Conservation (phyloP, 495 filamentous ascomycete genomes). For the Penicillium alfredii region DNA sequence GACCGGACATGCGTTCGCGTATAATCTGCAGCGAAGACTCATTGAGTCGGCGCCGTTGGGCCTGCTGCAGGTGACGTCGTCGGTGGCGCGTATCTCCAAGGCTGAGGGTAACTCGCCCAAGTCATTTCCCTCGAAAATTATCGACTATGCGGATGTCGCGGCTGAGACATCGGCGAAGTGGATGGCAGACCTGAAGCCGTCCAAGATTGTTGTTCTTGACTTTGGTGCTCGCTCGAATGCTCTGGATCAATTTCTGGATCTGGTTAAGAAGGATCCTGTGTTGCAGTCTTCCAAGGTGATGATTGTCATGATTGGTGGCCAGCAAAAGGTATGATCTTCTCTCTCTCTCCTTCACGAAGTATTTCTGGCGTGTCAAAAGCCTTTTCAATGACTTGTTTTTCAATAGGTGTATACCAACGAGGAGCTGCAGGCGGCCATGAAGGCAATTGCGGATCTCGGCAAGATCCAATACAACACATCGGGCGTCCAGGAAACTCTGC, state of each 20-base stretch:
- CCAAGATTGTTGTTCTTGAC: constrained; percentile 46
- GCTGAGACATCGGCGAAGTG: constrained; percentile 10
- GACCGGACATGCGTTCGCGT: constrained; percentile 40
- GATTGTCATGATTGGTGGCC: constrained; percentile 37
- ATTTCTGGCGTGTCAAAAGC: too few species aligned
- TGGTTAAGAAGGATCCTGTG: constrained; percentile 13
- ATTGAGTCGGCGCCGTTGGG: constrained; percentile 14
- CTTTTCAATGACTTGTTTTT: too few species aligned
- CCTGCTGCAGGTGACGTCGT: constrained; percentile 25
- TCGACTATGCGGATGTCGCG: constrained; percentile 19
- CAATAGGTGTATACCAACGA: constrained; percentile 20
- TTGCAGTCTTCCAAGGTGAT: constrained; percentile 17
- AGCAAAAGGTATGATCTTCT: constrained; percentile 24
- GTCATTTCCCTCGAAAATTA: constrained; percentile 15
- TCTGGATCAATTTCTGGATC: constrained; percentile 26
- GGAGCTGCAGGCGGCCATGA: constrained; percentile 10
- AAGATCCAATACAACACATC: constrained; percentile 41
- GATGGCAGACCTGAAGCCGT: constrained; percentile 11
- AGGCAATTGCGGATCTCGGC: constrained; percentile 11
- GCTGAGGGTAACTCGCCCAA: constrained; percentile 17
- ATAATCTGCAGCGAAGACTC: constrained; percentile 16
- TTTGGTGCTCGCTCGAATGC: constrained; percentile 44
- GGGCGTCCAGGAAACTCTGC: constrained; percentile 29
- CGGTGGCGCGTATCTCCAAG: constrained; percentile 15
- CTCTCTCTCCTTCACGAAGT: too few species aligned